Evolutionary conservation across 2,329 filamentous ascomycete species (phyloP), one percentile per base, ranked within the genome.

Genomic region (Falciphora oryzae): DNA sequence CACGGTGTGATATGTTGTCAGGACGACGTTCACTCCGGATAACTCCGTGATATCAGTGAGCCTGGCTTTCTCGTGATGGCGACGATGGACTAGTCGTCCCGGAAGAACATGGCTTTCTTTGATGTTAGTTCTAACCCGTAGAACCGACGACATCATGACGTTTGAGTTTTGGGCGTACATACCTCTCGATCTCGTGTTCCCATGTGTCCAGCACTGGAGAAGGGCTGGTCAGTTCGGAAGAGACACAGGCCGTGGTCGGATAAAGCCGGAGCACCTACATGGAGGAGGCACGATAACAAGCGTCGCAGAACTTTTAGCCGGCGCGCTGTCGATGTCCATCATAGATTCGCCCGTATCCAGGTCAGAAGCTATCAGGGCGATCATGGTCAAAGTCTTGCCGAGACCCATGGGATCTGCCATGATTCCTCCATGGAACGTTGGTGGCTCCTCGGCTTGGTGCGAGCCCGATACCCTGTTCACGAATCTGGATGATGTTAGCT

Each of bases 371-470:
- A 74, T 68, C 1, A 82, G 65, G 0, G 79, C 69, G 31, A 81
- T 76, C 75, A 80, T 80, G 0, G 75, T 75, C 0, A 81, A 65
- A 0, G 79, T 80, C 64, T 82, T 82, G 0, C 80, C 80, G 0
- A 81, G 69, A 0, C 80, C 80, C 80, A 81, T 82, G 0, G 75
- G 72, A 65, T 81, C 80, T 0, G 79, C 79, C 28, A 81, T 70
- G n/a, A 81, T 77, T 1, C 80, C 80, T 0, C 80, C 80, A 11
- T 70, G 70, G 25, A 79, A 79, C 0, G 69, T 50, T 2, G 70
- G 65, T 0, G 79, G 79, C 0, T 71, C 67, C 4, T 78, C 71
- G 0, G 2, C 0, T 57, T 78, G 73, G 11, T 57, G 57, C 0
- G 65, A 57, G 0, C 70, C 66, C 1, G 75, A 75, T 0, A 79